Evolutionary conservation across 2,329 filamentous ascomycete species (phyloP), one percentile per base, ranked within the genome.

Genomic region (Colletotrichum echinochloae): DNA sequence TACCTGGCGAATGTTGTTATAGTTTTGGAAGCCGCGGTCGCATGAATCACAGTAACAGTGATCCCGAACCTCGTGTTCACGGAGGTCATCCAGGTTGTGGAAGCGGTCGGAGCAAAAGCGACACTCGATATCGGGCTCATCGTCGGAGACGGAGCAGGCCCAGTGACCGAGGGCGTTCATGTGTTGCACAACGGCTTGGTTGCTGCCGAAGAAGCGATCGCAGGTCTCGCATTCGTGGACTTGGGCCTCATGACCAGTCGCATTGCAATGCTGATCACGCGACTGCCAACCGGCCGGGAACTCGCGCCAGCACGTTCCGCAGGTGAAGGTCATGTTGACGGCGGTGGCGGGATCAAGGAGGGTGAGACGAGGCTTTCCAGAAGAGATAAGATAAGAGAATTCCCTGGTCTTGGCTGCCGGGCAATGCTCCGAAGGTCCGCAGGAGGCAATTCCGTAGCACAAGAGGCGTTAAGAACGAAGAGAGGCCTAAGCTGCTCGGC

Each of bases 71-170:
- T 71, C 20, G 28, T 73, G 68, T 5, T 69, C 44, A 30, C 23
- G 20, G 8, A 73, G 64, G 7, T 76, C 77, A 3, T 63, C 26
- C 16, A 75, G 64, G 12, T 72, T 72, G 23, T 41, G 14, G 54
- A 80, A 82, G 41, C 64, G 74, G 0, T 72, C 59, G 11, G 66
- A 46, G 54, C 79, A 81, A 0, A 59, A 72, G 12, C 78, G 73
- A 66, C 80, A 82, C 57, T 78, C 77, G 41, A 74, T 75, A n/a
- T 3, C 74, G 74, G 1, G 7, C 30, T 6, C 14, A 6, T n/a
- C 6, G 14, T 7, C 2, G 2, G 30, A 51, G 7, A 5, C 2
- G n/a, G 14, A 33, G 2, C 14, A 11, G 7, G 18, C 60, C 16
- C 61, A 46, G 35, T 81, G 79, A 9, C 74, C 74, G 0, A 73